phyloP scores from a whole-genome alignment of 805 yeast species.

The Candida dajiaensis region DNA sequence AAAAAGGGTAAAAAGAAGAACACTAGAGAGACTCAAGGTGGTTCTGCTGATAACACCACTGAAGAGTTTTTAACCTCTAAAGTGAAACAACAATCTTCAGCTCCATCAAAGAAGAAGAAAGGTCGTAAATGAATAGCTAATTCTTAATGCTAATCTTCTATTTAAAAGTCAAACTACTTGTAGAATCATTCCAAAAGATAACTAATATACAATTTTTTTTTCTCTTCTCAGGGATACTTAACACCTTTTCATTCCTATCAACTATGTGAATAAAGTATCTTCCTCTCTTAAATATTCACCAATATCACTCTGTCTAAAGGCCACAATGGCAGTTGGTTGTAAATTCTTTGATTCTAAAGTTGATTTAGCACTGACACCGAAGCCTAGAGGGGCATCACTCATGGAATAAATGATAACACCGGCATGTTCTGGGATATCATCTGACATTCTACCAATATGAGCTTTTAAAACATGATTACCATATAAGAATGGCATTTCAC shows the following conservation, averaged over 20 bases:
- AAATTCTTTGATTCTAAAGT: conserved; percentile 81
- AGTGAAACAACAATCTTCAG: conserved; percentile 3
- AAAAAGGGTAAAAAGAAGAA: conserved; percentile 47
- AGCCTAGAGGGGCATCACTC: conserved; percentile 90
- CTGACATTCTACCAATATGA: conserved; percentile 93
- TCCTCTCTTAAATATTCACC: conserved; percentile 98
- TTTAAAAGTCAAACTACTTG: too few species aligned
- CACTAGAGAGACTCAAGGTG: conserved; percentile 54
- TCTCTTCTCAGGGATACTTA: too few species aligned
- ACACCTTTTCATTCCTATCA: too few species aligned
- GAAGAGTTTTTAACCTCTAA: conserved; percentile 27
- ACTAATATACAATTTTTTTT: conserved; percentile 6
- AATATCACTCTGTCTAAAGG: conserved; percentile 94
- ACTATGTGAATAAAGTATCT: conserved; percentile 82
- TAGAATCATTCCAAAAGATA: too few species aligned
- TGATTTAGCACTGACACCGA: conserved; percentile 90
- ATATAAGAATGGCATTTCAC: conserved; percentile 97
- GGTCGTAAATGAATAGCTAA: conserved; percentile 22
- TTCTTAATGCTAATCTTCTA: too few species aligned
- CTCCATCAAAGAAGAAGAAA: conserved; percentile 17
- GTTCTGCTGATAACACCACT: conserved; percentile 41
- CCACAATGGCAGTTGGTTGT: conserved; percentile 92
- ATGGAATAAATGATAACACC: conserved; percentile 90
- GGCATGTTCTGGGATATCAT: conserved; percentile 96
- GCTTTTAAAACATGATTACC: conserved; percentile 97